Percentiles rank a stretch among this genome's conserved stretches.
Conservation (phyloP, 2,329 filamentous ascomycete genomes). For the Fusarium sp. region DNA sequence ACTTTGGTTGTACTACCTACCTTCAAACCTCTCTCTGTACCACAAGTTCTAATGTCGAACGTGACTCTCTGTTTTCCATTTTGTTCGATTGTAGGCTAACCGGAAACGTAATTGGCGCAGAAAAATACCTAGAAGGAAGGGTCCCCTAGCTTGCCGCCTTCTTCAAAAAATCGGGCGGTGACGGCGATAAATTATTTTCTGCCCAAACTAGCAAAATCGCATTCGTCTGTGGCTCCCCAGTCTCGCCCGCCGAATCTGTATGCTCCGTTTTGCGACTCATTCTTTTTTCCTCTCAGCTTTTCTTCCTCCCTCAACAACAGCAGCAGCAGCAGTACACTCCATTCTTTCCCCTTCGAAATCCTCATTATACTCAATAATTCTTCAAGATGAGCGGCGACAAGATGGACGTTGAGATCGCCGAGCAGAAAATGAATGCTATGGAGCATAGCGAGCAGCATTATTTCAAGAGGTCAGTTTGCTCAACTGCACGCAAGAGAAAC, state of each 20-base stretch:
- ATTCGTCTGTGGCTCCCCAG: slow-evolving; percentile 36
- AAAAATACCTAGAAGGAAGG: slow-evolving; percentile 34
- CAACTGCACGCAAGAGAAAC: slow-evolving; percentile 6
- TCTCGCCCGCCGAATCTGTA: slow-evolving; percentile 30
- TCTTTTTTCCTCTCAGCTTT: slow-evolving; percentile 18
- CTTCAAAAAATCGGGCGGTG: slow-evolving; percentile 46
- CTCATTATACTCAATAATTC: slow-evolving; percentile 9
- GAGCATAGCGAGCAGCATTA: slow-evolving; percentile 98
- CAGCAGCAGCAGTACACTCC: neutral
- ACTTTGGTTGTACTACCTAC: no score
- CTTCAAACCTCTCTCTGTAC: no score
- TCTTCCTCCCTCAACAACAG: slow-evolving; percentile 16
- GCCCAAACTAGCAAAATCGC: slow-evolving; percentile 49
- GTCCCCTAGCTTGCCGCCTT: slow-evolving; percentile 29
- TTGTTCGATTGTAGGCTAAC: slow-evolving; percentile 13
- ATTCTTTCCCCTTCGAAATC: slow-evolving; percentile 4
- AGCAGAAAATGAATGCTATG: slow-evolving; percentile 77
- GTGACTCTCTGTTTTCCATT: neutral
- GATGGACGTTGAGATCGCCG: slow-evolving; percentile 72
- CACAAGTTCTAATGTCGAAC: neutral
- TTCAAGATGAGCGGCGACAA: slow-evolving; percentile 63
- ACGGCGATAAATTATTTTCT: slow-evolving; percentile 52
- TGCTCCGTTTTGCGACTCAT: slow-evolving; percentile 38
- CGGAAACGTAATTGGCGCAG: slow-evolving; percentile 28
- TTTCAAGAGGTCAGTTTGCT: slow-evolving; percentile 85